Base-by-base conservation (phyloP, 2,329 filamentous ascomycete genomes). In the Botrytis medusae region DNA sequence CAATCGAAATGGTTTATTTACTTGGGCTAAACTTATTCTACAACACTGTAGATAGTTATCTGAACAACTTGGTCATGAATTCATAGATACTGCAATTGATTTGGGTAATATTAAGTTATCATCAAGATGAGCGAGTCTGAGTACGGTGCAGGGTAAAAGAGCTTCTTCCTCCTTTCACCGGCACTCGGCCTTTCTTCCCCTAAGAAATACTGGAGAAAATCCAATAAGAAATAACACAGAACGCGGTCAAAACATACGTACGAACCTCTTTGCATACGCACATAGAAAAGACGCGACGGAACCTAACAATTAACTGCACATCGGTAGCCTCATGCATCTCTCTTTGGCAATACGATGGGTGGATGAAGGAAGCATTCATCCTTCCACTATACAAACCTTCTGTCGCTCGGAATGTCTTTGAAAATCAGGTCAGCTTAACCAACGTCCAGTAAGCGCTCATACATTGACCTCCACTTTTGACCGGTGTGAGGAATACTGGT, bases 221-320 rank as follows among this genome's bases (percentile, higher is more conserved):
- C 40, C 34, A 57, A 67, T 29, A 22, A 4, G 34, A 40, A 57
- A 42, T 32, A 40, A 37, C n/a, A 68, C 37, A 54, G 25, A 68
- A 68, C 46, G 64, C 64, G 64, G 63, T 67, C 63, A 67, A 67
- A 67, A 57, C 48, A 68, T 57, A 68, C 29, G 48, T 57, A 68
- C 40, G 48, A 34, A 68, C 48, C 22, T 69, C n/a, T 59, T 44
- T 44, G n/a, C 65, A 67, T 65, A 67, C 46, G 48, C 65, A 57
- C 44, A 34, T 59, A 6, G 29, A 59, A 34, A 42, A 60, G 37
- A 69, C 40, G 64, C 48, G 48, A 57, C 64, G 18, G 34, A 29
- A 42, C 64, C 64, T 67, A 51, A 32, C 64, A 40, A 40, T 25
- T 40, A 40, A 54, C 34, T 40, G 46, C 64, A 46, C 46, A 32